Base-by-base conservation (phyloP, 2,329 filamentous ascomycete genomes). In the Alternaria brassicicola region DNA sequence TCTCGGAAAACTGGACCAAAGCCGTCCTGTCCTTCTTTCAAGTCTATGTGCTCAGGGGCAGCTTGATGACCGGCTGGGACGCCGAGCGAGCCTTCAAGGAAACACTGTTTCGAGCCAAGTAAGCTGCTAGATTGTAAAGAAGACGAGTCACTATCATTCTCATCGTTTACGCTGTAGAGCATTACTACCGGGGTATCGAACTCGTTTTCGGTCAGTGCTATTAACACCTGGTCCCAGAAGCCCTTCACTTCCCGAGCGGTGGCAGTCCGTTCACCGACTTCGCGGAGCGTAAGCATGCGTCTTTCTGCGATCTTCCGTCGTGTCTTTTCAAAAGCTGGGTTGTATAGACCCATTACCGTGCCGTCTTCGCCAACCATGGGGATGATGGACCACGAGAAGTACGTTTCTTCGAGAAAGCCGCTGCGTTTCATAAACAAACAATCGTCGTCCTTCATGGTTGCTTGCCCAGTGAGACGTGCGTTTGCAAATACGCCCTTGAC, bases 371-470 rank as follows among this genome's bases (percentile, higher is more conserved):
- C 91, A 1, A 94, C 85, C 61, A 94, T 82, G 0, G 91, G 91
- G 25, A 94, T 89, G 39, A 94, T 87, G 1, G 88, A 90, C 90
- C 90, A 94, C 12, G 89, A 91, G 73, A 94, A 94, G 71, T 91
- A 94, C 0, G 89, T 88, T 71, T 95, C 91, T 75, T 96, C 90
- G 1, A 92, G 77, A 61, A 85, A 92, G 1, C 87, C 86, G 62
- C 86, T 85, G 7, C 91, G 85, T 45, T 84, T 81, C 30, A 95
- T 84, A 68, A 93, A 92, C 1, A 94, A 80, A 55, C 86, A 87
- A 62, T 94, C 90, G 67, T 95, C 91, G 64, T 93, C 88, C 74
- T 93, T 94, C 89, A 93, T 91, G 0, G 88, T 92, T 0, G 91
- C 89, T 77, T 93, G 88, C 0, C 91, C 92, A 4, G 87, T 89